Conservation (phyloP, 208 protist genomes). For the Acanthamoeba royreba region DNA sequence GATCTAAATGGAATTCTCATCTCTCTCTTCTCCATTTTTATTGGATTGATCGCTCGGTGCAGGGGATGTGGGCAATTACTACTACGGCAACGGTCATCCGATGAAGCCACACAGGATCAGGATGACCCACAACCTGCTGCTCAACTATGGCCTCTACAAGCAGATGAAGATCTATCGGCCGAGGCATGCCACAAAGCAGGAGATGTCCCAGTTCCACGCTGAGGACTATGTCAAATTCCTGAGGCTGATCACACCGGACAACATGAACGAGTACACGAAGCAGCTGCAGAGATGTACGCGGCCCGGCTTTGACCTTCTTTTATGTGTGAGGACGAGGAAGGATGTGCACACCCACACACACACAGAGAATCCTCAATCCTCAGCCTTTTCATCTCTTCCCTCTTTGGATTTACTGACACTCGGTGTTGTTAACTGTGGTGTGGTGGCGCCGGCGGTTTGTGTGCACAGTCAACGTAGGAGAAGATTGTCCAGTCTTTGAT, state of each 20-base stretch:
- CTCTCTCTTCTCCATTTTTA: neutral
- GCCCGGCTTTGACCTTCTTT: neutral
- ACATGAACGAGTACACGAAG: slow-evolving; percentile 66
- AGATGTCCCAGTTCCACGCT: slow-evolving; percentile 84
- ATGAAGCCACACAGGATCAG: slow-evolving; percentile 87
- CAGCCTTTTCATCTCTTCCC: neutral
- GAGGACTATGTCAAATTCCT: slow-evolving; percentile 89
- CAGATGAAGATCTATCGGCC: slow-evolving; percentile 76
- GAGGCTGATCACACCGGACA: slow-evolving; percentile 75
- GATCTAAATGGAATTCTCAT: neutral
- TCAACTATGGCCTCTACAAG: slow-evolving; percentile 79
- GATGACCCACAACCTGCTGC: slow-evolving; percentile 81
- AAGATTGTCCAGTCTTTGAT: slow-evolving; percentile 92
- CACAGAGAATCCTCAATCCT: too few relatives aligned
- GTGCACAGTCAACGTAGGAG: slow-evolving; percentile 82
- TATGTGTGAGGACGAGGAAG: neutral
- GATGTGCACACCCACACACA: neutral
- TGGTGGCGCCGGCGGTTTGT: neutral
- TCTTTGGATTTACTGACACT: neutral
- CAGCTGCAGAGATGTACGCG: slow-evolving; percentile 71
- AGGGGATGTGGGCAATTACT: slow-evolving; percentile 76
- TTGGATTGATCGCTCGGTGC: neutral
- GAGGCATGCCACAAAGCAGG: slow-evolving; percentile 61
- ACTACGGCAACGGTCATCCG: slow-evolving; percentile 82
- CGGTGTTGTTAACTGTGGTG: neutral